Evolutionary conservation across 2,329 filamentous ascomycete species (phyloP).

Genomic region (Drechslerella stenobrocha): DNA sequence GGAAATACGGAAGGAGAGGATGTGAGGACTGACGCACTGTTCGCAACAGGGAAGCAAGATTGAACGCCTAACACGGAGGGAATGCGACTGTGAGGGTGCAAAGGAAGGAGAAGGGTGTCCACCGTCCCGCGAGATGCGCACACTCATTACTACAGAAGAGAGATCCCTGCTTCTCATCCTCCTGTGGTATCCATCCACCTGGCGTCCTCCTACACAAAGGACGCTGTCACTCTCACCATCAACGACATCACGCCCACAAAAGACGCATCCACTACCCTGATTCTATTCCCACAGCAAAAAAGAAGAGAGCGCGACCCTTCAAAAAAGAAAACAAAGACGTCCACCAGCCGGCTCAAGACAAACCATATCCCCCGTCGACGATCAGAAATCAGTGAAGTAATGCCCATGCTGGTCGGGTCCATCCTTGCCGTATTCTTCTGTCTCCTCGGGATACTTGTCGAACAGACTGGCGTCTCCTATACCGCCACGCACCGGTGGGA

Average conservation of each 20-base stretch:
- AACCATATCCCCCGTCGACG: not conserved
- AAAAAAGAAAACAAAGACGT: conserved; percentile 19
- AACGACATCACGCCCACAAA: not conserved
- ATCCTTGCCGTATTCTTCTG: conserved; percentile 76
- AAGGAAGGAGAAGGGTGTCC: conserved; percentile 19
- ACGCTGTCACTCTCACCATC: not conserved
- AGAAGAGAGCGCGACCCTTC: not conserved
- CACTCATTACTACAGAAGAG: conserved; percentile 37
- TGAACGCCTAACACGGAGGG: not conserved
- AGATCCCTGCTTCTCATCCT: not conserved
- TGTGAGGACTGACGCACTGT: not conserved
- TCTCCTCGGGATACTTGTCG: conserved; percentile 96
- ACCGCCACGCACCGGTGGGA: conserved; percentile 90
- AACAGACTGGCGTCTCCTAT: conserved; percentile 96
- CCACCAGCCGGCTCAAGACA: not conserved
- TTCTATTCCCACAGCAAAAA: conserved; percentile 5
- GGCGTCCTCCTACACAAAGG: not conserved
- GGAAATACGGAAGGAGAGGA: not conserved
- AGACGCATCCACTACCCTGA: not conserved
- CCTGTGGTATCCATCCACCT: not conserved
- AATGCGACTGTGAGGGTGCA: conserved; percentile 6
- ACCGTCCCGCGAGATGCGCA: conserved; percentile 34
- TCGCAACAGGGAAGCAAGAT: not conserved
- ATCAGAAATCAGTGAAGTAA: conserved; percentile 73
- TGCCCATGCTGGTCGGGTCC: conserved; percentile 63